These are phyloP conservation scores for Teratosphaeria pseudoeucalypti DNA, from an alignment of 2,329 filamentous ascomycete genomes.

Conservation along the genomic window DNA sequence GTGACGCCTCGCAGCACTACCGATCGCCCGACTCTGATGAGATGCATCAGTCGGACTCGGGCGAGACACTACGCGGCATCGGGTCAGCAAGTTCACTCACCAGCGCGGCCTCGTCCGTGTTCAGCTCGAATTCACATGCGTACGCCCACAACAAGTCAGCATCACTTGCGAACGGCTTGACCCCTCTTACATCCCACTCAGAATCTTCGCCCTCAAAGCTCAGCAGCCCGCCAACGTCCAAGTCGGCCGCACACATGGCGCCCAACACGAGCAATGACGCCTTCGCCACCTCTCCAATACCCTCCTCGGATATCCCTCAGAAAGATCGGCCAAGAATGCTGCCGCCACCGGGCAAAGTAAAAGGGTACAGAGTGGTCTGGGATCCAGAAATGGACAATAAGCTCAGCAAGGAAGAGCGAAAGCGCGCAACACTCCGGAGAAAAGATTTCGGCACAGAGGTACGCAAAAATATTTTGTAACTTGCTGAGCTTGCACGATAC, in stretches of 20 bases:
- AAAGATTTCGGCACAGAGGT: slow-evolving; percentile 31
- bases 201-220: slow-evolving; percentile 55
- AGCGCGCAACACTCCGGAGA: slow-evolving; percentile 26
- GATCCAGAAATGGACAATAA: slow-evolving; percentile 54
- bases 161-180: slow-evolving; percentile 45
- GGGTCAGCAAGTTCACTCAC: slow-evolving; percentile 63
- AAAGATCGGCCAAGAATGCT: slow-evolving; percentile 37
- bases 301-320: slow-evolving; percentile 22
- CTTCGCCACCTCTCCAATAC: slow-evolving; percentile 11
- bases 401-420: slow-evolving; percentile 46
- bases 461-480: slow-evolving; percentile 28
- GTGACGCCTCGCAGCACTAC: slow-evolving; percentile 12
- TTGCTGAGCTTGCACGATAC: slow-evolving; percentile 29
- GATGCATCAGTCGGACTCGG: slow-evolving; percentile 29
- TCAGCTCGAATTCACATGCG: slow-evolving; percentile 46
- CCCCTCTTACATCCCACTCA: slow-evolving; percentile 52
- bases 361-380: slow-evolving; percentile 50
- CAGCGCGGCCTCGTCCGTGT: slow-evolving; percentile 61
- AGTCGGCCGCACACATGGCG: slow-evolving; percentile 17
- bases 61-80: slow-evolving; percentile 59
- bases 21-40: slow-evolving; percentile 22
- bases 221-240: slow-evolving; percentile 37
- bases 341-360: slow-evolving; percentile 40
- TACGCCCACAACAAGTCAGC: slow-evolving; percentile 47
- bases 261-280: slow-evolving; percentile 11